Percentiles rank a stretch among this genome's conserved stretches.
These are phyloP conservation scores for Candida ficus DNA, from an alignment of 805 yeast species.

Conservation along the genomic window DNA sequence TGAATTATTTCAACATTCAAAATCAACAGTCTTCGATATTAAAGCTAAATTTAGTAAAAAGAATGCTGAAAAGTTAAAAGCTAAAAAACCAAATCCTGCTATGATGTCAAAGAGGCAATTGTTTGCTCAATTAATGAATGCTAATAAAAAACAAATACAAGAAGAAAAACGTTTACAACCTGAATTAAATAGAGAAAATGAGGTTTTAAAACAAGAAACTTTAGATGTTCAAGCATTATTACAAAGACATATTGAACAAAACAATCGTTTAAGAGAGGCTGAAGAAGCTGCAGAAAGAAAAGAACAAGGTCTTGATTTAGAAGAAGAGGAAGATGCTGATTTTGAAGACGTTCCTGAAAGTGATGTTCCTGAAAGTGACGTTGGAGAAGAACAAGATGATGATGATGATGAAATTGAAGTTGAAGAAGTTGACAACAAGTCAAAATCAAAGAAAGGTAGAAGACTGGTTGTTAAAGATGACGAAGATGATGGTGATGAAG, in stretches of 20 bases:
- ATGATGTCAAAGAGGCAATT: conserved; percentile 26
- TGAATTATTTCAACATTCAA: conserved; percentile 20
- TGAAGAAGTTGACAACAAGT: conserved; percentile 9
- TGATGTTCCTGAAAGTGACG: conserved; percentile 14
- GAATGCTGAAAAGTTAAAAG: conserved; percentile 8
- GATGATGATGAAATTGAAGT: conserved; percentile 5
- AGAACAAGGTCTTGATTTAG: conserved; percentile 11
- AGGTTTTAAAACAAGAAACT: conserved; percentile 19
- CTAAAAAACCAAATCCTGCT: conserved; percentile 11
- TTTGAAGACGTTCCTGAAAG: conserved; percentile 17
- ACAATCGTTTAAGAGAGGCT: conserved; percentile 27
- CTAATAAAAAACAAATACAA: conserved; percentile 45
- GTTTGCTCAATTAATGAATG: conserved; percentile 33
- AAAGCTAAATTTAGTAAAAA: conserved; percentile 30
- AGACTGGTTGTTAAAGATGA: conserved; percentile 12
- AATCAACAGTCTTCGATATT: conserved; percentile 30
- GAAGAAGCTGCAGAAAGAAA: conserved; percentile 27
- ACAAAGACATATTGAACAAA: conserved; percentile 19
- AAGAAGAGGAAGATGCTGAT: conserved; percentile 6
- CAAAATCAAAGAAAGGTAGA: not conserved
- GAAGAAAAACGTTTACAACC: conserved; percentile 42
- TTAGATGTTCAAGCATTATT: conserved; percentile 20
- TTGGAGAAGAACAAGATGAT: conserved; percentile 7
- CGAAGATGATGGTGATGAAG: conserved; percentile 13
- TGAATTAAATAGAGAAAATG: conserved; percentile 33